A percentile compares a stretch with the other conserved stretches of the same genome.
These are phyloP conservation scores for Hymenoscyphus fraxineus DNA, from an alignment of 2,329 filamentous ascomycete genomes.

Conservation along the genomic window DNA sequence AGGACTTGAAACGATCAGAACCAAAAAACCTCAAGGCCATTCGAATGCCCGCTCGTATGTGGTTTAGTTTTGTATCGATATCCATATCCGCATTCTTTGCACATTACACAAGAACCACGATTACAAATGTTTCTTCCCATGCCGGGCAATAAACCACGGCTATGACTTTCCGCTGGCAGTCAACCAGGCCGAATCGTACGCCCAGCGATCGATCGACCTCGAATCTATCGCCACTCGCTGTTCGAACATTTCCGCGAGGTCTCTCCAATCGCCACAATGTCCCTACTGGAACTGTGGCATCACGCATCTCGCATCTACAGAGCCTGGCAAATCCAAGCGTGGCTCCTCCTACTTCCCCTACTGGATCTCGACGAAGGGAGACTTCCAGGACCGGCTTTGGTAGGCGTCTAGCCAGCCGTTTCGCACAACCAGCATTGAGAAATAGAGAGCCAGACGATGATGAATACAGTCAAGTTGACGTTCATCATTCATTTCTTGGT, in stretches of 20 bases:
- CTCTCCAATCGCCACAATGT: constrained; percentile 22
- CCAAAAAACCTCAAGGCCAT: not conserved
- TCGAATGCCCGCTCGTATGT: not conserved
- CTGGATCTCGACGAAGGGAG: constrained; percentile 26
- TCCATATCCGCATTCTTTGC: constrained; percentile 10
- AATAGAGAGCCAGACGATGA: constrained; percentile 28
- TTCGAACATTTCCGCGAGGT: constrained; percentile 8
- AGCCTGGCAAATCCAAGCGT: constrained; percentile 23
- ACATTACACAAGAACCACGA: not conserved
- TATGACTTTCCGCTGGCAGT: constrained; percentile 27
- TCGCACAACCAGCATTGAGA: constrained; percentile 28
- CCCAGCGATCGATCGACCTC: constrained; percentile 12
- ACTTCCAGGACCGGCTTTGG: constrained; percentile 34
- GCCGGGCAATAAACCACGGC: not conserved
- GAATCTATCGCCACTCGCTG: constrained; percentile 6
- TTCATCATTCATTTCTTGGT: constrained; percentile 32
- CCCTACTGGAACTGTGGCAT: constrained; percentile 36
- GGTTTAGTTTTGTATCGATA: not conserved
- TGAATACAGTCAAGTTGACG: constrained; percentile 28
- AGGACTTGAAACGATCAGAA: not conserved
- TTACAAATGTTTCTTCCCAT: constrained; percentile 10
- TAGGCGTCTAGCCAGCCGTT: constrained; percentile 27
- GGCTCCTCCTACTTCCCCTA: constrained; percentile 27
- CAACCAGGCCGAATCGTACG: constrained; percentile 12
- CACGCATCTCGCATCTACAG: constrained; percentile 36